These are phyloP conservation scores for Talaromyces nanjingensis DNA, from an alignment of 495 filamentous ascomycete species.

Conservation along the genomic window DNA sequence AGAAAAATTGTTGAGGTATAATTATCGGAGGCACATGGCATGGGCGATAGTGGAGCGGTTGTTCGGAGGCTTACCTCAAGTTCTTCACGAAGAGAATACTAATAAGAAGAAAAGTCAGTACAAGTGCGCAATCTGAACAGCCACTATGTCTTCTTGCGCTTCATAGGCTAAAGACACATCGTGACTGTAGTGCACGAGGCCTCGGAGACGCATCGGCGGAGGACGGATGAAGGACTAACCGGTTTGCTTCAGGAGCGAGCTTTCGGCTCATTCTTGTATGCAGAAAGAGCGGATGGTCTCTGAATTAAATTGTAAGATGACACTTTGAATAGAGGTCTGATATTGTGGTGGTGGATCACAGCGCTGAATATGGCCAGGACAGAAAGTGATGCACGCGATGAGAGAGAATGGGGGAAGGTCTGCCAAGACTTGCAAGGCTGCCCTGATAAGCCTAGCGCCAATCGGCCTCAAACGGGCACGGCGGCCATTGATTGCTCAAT, in stretches of 20 bases:
- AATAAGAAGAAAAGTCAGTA: slow-evolving; percentile 2
- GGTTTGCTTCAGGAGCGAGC: slow-evolving; percentile 93
- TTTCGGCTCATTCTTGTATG: slow-evolving; percentile 53
- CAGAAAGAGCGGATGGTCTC: slow-evolving; percentile 10
- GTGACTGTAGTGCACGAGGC: slow-evolving; percentile 1
- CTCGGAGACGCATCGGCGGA: slow-evolving; percentile 5
- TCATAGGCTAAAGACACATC: not conserved
- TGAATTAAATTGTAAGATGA: slow-evolving; percentile 11
- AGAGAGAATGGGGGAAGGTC: slow-evolving; percentile 9
- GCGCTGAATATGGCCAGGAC: not conserved
- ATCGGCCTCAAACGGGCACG: not conserved
- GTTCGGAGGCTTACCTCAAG: slow-evolving; percentile 59
- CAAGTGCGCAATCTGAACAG: not conserved
- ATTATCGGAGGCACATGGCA: not conserved
- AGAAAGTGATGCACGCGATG: not conserved
- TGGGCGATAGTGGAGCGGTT: not conserved
- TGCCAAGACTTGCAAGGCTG: not conserved
- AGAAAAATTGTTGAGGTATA: not conserved
- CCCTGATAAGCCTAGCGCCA: slow-evolving; percentile 6
- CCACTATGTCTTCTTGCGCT: not conserved
- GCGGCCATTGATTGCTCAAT: slow-evolving; percentile 2
- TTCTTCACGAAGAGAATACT: slow-evolving; percentile 99
- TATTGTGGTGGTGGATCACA: slow-evolving; percentile 3
- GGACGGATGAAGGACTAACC: slow-evolving; percentile 45
- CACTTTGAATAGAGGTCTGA: slow-evolving; percentile 3